Base-by-base conservation (phyloP, 2,329 filamentous ascomycete genomes). In the Aureobasidium leucospermi region DNA sequence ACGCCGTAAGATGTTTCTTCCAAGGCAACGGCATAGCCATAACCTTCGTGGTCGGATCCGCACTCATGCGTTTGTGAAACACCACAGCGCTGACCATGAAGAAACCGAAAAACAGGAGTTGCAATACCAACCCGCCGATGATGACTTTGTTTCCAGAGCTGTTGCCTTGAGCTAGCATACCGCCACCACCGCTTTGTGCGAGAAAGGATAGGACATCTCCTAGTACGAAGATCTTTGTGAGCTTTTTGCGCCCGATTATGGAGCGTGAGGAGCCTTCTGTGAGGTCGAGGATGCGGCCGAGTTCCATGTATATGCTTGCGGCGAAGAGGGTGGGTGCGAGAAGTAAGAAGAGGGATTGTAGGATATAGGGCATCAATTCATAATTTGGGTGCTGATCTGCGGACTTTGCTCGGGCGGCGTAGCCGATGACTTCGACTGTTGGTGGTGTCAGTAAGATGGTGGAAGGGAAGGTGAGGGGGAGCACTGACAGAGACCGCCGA, bases 21-120 rank as follows among this genome's bases (percentile, higher is more conserved):
- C 75, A 77, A 13, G 49, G 49, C 9, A 0, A 69, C 62, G 9
- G 71, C 59, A 34, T 68, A 60, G 19, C 69, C 67, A 6, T 69
- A 4, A 15, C 16, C 11, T 28, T 16, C 15, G 34, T n/a, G 32
- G 39, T 58, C 7, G 41, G 43, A 31, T 57, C 15, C 23, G 42
- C 9, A 43, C 9, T 29, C 45, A 81, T 72, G 3, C 78, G 72
- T 2, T 63, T 55, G 63, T 85, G 78, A 69, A 84, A 84, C 0
- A 80, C 61, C 2, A 75, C 63, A 0, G 80, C 75, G 1, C 77
- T 76, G 4, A 76, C 59, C 38, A 81, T 69, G 65, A 86, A 87
- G 38, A 85, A 69, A 23, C 74, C 75, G 62, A 86, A 85, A 59
- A 81, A 76, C 43, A 81, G 41, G 28, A 87, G 74, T 66, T 87